phyloP scores from a whole-genome alignment of 345 rosid species.

The Erysimum cheiranthoides region DNA sequence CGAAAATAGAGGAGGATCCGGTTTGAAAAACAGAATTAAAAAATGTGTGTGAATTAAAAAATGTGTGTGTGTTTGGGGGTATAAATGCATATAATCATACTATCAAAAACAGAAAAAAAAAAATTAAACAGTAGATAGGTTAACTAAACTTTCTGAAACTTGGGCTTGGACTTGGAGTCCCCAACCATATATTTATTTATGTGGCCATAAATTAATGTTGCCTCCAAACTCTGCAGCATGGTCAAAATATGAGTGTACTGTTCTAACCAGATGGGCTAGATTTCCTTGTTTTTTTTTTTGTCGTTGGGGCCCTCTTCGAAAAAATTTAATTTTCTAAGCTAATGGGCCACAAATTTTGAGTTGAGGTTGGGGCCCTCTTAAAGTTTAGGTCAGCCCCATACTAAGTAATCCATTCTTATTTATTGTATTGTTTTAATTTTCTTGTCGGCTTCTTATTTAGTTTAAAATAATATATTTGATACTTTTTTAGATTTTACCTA shows the following conservation, averaged over 20 bases:
- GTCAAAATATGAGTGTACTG: background rate
- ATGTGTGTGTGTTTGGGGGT: no score
- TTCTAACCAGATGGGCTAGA: background rate
- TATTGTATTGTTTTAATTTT: background rate
- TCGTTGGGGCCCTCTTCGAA: no score
- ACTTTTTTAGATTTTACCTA: background rate
- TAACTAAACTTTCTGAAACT: background rate
- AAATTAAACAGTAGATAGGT: background rate
- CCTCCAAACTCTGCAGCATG: background rate
- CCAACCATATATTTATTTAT: background rate
- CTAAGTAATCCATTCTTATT: background rate
- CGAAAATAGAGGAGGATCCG: no score
- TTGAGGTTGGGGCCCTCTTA: background rate
- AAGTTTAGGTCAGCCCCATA: background rate
- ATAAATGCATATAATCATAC: no score
- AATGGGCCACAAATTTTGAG: slow-evolving; percentile 5
- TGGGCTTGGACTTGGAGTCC: background rate
- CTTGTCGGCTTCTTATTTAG: background rate
- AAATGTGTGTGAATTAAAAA: no score
- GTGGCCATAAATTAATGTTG: background rate
- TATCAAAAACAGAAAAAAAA: no score
- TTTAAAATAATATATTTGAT: background rate
- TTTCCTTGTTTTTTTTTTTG: background rate
- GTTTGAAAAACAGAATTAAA: no score
- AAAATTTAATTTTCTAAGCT: no score